phyloP scores from a whole-genome alignment of 306 rosid species.

The Vigna trinervia region DNA sequence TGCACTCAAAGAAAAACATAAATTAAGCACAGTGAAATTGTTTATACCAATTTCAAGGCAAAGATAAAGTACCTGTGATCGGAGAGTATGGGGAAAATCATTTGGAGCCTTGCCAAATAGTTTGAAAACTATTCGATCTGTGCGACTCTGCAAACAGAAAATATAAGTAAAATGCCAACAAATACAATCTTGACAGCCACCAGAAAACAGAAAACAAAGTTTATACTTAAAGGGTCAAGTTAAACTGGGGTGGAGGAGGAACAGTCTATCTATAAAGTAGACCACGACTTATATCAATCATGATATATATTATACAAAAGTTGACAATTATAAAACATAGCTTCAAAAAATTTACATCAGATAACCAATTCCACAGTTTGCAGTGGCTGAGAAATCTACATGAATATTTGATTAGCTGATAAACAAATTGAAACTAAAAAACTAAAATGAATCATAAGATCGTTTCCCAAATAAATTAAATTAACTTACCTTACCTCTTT shows the following conservation, averaged over 20 bases:
- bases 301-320: background rate
- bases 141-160: conserved; percentile 67
- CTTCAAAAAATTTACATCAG: background rate
- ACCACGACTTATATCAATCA: background rate
- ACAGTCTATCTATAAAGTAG: background rate
- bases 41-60: conserved; percentile 40
- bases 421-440: background rate
- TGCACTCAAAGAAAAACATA: conserved; percentile 44
- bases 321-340: background rate
- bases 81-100: conserved; percentile 74
- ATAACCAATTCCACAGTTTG: background rate
- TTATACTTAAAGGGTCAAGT: background rate
- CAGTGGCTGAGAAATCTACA: conserved; percentile 1
- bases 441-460: background rate
- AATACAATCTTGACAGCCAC: conserved; percentile 24
- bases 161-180: conserved; percentile 26
- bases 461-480: background rate
- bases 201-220: conserved; percentile 8
- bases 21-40: conserved; percentile 37
- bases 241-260: conserved; percentile 9
- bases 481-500: conserved; percentile 17
- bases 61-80: conserved; percentile 67
- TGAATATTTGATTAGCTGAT: background rate
- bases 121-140: conserved; percentile 91
- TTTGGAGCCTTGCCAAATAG: conserved; percentile 94